Evolutionary conservation across 306 rosid species (phyloP), one percentile per base, ranked within the genome.

Genomic region (Begonia peltatifolia): DNA sequence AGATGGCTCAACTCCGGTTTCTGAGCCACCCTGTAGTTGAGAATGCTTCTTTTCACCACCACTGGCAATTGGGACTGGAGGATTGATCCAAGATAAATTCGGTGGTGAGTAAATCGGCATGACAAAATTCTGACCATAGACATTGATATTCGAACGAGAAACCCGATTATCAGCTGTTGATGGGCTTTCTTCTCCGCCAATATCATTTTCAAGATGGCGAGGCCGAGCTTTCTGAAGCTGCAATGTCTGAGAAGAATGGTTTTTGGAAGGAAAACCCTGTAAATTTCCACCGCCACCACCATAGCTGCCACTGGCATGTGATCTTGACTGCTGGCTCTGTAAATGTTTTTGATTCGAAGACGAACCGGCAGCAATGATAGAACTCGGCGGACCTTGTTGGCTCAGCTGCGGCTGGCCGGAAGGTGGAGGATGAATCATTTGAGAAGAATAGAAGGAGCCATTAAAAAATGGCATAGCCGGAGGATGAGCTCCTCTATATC

Each of bases 311-410:
- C 64, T 30, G 20, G 70, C 76, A 71, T 69, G 82, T 8, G 80
- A 64, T 65, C 80, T 76, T 59, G 77, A 96, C 52, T 79, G 95
- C 76, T 79, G 95, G 71, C 69, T 90, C 61, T 81, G 95, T 47
- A 83, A 58, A 47, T 83, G 95, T 67, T 83, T 92, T 57, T 86
- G 99, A n/a, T 96, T 81, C 2, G 89, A 76, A 0, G 95, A 80
- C 10, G 94, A 75, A 44, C 84, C 87, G 62, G 79, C 72, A 44
- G 93, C 74, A 58, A 81, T 71, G 56, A 69, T 75, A 8, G 93
- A 46, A 54, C 77, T 92, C 54, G 74, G 99, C 76, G 62, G 86
- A 46, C 78, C 82, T 43, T 77, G 96, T 46, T 83, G 93, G 52
- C 53, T 75, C 61, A 78, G 87, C 66, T 81, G 96, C 12, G 87